A percentile compares a stretch with the other conserved stretches of the same genome.
Evolutionary conservation across 2,329 filamentous ascomycete species (phyloP).

Genomic region (Acarospora socialis): DNA sequence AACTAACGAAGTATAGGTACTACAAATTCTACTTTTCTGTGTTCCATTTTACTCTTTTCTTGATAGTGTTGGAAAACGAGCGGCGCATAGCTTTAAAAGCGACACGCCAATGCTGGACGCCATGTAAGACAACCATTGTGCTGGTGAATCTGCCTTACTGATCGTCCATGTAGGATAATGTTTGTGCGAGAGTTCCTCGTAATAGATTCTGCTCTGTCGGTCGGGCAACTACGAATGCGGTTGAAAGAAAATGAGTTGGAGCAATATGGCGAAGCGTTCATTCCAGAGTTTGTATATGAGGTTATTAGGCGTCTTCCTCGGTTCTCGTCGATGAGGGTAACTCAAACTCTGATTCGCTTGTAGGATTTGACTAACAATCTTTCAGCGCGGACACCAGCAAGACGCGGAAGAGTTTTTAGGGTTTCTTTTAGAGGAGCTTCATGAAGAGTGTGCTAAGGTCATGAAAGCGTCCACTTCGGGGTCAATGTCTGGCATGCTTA

Average conservation of each 20-base stretch:
- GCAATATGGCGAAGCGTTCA: constrained; percentile 80
- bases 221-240: constrained; percentile 56
- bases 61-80: constrained; percentile 70
- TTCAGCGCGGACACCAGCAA: constrained; percentile 81
- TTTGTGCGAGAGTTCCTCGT: constrained; percentile 87
- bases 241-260: constrained; percentile 76
- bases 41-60: constrained; percentile 89
- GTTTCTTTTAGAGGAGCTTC: constrained; percentile 79
- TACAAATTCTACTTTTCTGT: constrained; percentile 91
- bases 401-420: constrained; percentile 95
- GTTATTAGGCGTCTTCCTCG: constrained; percentile 74
- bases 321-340: constrained; percentile 82
- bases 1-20: constrained; percentile 43
- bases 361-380: neutral
- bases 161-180: constrained; percentile 53
- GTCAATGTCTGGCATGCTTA: constrained; percentile 30
- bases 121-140: constrained; percentile 47
- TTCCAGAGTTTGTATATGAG: constrained; percentile 88
- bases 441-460: constrained; percentile 76
- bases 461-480: constrained; percentile 39
- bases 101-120: constrained; percentile 88
- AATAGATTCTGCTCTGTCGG: constrained; percentile 62
- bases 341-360: constrained; percentile 20
- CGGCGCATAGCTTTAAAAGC: constrained; percentile 84
- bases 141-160: constrained; percentile 6